Percentiles rank a stretch among this genome's conserved stretches.
phyloP scores from a whole-genome alignment of 345 rosid species.

The Ceriops tagal region DNA sequence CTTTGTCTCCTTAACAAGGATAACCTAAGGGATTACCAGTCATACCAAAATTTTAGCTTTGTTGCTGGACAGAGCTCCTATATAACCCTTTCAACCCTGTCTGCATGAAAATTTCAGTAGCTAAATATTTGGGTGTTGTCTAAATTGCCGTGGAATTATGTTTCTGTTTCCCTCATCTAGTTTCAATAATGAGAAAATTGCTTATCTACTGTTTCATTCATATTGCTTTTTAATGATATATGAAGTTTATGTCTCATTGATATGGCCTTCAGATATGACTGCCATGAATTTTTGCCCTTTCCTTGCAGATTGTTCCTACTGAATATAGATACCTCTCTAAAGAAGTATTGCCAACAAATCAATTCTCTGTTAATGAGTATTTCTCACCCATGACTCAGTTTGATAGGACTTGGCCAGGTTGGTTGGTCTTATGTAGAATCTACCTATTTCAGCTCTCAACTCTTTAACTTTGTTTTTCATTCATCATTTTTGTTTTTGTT shows the following conservation, averaged over 20 bases:
- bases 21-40: too few relatives aligned
- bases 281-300: not conserved
- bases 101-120: not conserved
- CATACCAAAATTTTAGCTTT: too few relatives aligned
- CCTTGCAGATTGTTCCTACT: slow-evolving; percentile 86
- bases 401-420: slow-evolving; percentile 95
- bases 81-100: not conserved
- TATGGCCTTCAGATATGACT: not conserved
- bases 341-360: slow-evolving; percentile 85
- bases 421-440: slow-evolving; percentile 15
- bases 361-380: slow-evolving; percentile 91
- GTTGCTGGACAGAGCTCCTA: not conserved
- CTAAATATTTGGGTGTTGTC: not conserved
- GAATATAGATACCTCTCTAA: slow-evolving; percentile 85
- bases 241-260: not conserved
- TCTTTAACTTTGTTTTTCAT: slow-evolving; percentile 9
- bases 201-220: too few relatives aligned
- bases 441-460: not conserved
- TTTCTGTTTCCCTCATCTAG: too few relatives aligned
- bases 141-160: too few relatives aligned
- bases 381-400: slow-evolving; percentile 68
- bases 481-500: slow-evolving; percentile 6
- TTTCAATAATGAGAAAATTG: too few relatives aligned
- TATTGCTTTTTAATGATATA: not conserved
- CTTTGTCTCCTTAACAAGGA: not conserved